Conservation (phyloP, 1,139 yeast species). For the Scheffersomyces lignicola region DNA sequence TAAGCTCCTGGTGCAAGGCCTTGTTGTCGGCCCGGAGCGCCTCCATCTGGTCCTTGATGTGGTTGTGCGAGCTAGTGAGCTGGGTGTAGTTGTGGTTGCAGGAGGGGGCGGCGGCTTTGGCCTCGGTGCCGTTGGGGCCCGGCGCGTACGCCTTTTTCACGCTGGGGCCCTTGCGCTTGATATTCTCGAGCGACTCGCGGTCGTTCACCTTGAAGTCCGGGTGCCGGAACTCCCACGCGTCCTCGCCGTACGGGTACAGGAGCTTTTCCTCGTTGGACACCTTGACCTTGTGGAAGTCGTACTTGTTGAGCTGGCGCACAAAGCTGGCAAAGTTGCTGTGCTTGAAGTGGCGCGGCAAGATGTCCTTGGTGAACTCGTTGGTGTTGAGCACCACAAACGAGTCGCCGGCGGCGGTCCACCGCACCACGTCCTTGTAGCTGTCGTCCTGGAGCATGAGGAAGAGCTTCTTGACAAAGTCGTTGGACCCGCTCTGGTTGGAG, state of each 20-base stretch:
- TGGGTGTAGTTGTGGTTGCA: conserved; percentile 13
- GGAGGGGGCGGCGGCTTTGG: conserved; percentile 5
- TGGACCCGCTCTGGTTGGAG: conserved; percentile 49
- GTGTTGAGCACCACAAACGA: conserved; percentile 88
- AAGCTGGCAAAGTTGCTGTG: conserved; percentile 93
- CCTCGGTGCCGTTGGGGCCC: conserved; percentile 8
- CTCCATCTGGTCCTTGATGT: conserved; percentile 47
- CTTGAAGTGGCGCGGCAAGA: conserved; percentile 87
- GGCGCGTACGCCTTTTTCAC: conserved; percentile 32
- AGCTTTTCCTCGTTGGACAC: conserved; percentile 54
- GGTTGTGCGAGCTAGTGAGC: conserved; percentile 10
- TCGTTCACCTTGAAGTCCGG: conserved; percentile 80
- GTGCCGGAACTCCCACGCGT: conserved; percentile 94
- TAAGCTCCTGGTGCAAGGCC: conserved; percentile 42
- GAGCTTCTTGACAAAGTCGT: conserved; percentile 74
- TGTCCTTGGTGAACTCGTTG: conserved; percentile 81
- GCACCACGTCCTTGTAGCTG: conserved; percentile 66
- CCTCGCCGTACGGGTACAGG: conserved; percentile 65
- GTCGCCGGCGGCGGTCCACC: conserved; percentile 84
- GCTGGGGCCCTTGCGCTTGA: conserved; percentile 76
- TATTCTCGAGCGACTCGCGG: conserved; percentile 69
- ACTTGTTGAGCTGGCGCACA: conserved; percentile 91
- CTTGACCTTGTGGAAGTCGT: conserved; percentile 93
- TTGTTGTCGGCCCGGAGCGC: conserved; percentile 42
- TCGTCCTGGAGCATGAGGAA: conserved; percentile 86